Conservation (phyloP, 768 basidiomycete genomes). For the Lentinula lateritia region DNA sequence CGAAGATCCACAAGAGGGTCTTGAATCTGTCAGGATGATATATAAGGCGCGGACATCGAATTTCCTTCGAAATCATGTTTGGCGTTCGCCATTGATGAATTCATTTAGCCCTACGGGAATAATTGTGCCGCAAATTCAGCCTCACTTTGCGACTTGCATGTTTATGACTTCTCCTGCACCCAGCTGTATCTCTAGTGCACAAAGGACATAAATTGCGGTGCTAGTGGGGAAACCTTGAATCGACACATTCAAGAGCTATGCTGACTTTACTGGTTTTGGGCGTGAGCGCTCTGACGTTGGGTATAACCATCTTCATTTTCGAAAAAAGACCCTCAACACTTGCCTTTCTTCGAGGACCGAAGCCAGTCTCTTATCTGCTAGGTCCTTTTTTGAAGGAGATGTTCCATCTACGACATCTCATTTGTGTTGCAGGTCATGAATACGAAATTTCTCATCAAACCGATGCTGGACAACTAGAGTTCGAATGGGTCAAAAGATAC, state of each 20-base stretch:
- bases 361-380: neutral
- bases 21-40: neutral
- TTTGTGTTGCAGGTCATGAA: neutral
- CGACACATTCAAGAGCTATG: neutral
- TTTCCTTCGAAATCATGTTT: neutral
- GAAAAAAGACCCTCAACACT: neutral
- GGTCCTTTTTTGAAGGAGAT: neutral
- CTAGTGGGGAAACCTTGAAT: neutral
- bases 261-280: neutral
- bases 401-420: neutral
- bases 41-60: neutral
- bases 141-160: neutral
- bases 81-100: neutral
- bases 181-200: neutral
- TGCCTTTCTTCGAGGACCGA: neutral
- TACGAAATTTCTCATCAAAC: neutral
- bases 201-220: neutral
- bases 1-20: neutral
- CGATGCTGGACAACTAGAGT: conserved; percentile 1
- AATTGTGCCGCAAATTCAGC: neutral
- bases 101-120: neutral
- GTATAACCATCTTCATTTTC: neutral
- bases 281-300: neutral
- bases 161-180: neutral
- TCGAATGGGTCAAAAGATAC: neutral